Conservation (phyloP, 192 early-diverging fungal genomes). For the Martensiomyces pterosporus region DNA sequence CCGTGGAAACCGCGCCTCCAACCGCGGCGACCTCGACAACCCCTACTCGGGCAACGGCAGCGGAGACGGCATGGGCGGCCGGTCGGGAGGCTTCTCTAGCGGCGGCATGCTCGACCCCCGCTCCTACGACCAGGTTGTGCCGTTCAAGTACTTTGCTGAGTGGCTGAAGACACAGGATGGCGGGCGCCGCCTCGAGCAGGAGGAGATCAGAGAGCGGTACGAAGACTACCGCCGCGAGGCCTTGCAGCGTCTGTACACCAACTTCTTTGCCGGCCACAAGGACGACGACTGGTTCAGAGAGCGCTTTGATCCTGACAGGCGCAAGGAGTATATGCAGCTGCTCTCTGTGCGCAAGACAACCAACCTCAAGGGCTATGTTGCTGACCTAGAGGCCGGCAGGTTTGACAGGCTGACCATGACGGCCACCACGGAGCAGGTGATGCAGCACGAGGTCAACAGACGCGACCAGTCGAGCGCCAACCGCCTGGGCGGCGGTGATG, state of each 20-base stretch:
- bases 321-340: conserved; percentile 51
- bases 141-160: conserved; percentile 72
- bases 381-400: conserved; percentile 66
- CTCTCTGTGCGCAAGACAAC: conserved; percentile 54
- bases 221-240: conserved; percentile 81
- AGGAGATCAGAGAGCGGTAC: conserved; percentile 76
- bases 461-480: conserved; percentile 26
- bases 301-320: conserved; percentile 82
- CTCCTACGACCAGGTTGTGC: conserved; percentile 70
- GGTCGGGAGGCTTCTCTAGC: conserved; percentile 4
- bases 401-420: conserved; percentile 54
- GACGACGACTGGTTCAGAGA: conserved; percentile 90
- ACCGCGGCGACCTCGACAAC: conserved; percentile 38
- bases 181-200: conserved; percentile 62
- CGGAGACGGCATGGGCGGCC: conserved; percentile 20
- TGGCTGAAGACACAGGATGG: conserved; percentile 58
- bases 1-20: conserved; percentile 10
- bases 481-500: conserved; percentile 33
- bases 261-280: conserved; percentile 75
- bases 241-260: conserved; percentile 58
- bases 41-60: conserved; percentile 35
- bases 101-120: conserved; percentile 62
- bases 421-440: conserved; percentile 34
- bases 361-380: conserved; percentile 57
- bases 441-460: conserved; percentile 45